phyloP scores from a whole-genome alignment of 108 stramenopile genomes.

The Conticribra weissflogii region DNA sequence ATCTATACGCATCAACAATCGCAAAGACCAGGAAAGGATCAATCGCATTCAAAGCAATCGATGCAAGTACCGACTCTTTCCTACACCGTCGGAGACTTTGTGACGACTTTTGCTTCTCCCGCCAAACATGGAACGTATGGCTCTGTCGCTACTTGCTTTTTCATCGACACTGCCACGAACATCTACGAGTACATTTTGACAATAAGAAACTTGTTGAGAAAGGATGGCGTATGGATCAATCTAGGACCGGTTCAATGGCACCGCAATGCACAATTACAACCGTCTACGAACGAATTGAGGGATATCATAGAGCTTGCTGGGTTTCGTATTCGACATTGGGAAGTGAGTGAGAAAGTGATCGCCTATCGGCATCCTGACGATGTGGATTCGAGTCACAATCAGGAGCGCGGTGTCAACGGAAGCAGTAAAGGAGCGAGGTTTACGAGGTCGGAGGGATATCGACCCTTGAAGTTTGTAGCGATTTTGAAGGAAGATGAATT shows the following conservation, averaged over 20 bases:
- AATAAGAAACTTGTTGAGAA: slow-evolving; percentile 49
- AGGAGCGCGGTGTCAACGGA: background rate
- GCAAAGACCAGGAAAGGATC: background rate
- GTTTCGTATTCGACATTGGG: slow-evolving; percentile 67
- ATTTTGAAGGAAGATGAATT: background rate
- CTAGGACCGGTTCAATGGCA: slow-evolving; percentile 90
- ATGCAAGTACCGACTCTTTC: slow-evolving; percentile 53
- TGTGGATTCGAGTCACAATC: slow-evolving; percentile 1
- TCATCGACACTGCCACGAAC: slow-evolving; percentile 87
- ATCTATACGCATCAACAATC: slow-evolving; percentile 5
- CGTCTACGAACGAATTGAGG: slow-evolving; percentile 70
- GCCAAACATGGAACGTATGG: slow-evolving; percentile 47
- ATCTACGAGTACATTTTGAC: slow-evolving; percentile 71
- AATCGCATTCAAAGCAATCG: background rate
- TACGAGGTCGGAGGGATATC: slow-evolving; percentile 67
- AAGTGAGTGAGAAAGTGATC: slow-evolving; percentile 56
- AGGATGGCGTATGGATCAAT: slow-evolving; percentile 79
- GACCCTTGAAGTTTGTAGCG: slow-evolving; percentile 40
- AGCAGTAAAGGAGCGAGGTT: background rate
- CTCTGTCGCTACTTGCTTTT: slow-evolving; percentile 78
- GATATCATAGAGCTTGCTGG: slow-evolving; percentile 58
- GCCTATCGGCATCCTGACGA: slow-evolving; percentile 69
- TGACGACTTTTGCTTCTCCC: slow-evolving; percentile 41
- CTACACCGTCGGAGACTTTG: slow-evolving; percentile 83
- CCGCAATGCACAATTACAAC: slow-evolving; percentile 63